Percentiles rank a stretch among this genome's conserved stretches.
Conservation (phyloP, 2,329 filamentous ascomycete species). For the Fusarium pseudocircinatum region DNA sequence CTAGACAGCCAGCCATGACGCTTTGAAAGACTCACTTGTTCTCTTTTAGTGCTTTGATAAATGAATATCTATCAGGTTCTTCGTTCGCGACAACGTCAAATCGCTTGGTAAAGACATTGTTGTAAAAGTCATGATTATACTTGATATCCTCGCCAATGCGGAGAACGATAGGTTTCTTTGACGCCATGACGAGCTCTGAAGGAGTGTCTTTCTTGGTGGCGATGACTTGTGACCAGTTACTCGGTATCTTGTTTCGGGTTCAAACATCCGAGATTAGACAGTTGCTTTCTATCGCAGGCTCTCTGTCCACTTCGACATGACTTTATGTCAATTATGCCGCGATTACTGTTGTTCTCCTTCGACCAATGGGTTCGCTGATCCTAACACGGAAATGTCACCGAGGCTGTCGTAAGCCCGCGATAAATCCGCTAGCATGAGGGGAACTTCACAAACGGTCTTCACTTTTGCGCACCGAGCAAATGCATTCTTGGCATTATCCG, state of each 20-base stretch:
- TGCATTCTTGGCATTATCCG: background rate
- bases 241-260: no score
- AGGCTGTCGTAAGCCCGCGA: background rate
- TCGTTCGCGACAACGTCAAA: slow-evolving; percentile 54
- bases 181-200: background rate
- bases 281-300: background rate
- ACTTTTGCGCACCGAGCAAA: background rate
- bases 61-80: slow-evolving; percentile 48
- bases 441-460: background rate
- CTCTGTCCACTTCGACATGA: background rate
- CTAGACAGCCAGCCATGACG: fast-evolving
- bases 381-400: background rate
- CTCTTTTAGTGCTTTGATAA: slow-evolving; percentile 54
- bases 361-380: background rate
- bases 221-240: background rate
- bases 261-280: background rate
- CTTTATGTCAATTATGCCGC: background rate
- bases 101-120: slow-evolving; percentile 49
- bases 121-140: slow-evolving; percentile 56
- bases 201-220: background rate
- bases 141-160: slow-evolving; percentile 57
- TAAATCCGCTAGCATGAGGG: background rate
- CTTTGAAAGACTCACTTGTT: slow-evolving; percentile 25
- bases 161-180: slow-evolving; percentile 28
- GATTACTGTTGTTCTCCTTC: no score